These are phyloP conservation scores for Xerocomus nothofagi DNA, from an alignment of 1,284 basidiomycete genomes.

Conservation along the genomic window DNA sequence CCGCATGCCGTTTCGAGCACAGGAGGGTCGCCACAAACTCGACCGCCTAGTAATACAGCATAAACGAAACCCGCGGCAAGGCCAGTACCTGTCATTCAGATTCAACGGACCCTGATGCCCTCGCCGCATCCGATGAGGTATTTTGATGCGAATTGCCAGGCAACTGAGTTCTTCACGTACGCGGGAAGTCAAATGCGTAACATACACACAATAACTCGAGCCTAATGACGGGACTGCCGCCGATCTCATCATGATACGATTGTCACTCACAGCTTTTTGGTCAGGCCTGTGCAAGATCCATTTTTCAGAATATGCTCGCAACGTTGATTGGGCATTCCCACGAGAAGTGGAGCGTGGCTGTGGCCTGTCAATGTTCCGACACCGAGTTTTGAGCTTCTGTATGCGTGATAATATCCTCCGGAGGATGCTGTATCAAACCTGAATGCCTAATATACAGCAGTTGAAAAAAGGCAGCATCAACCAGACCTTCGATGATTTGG, in stretches of 20 bases:
- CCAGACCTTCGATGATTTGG: not conserved
- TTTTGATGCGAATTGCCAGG: constrained; percentile 30
- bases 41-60: no score
- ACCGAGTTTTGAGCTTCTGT: constrained; percentile 5
- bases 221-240: not conserved
- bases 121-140: constrained; percentile 6
- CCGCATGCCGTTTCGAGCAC: not conserved
- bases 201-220: not conserved
- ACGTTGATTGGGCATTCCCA: constrained; percentile 16
- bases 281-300: constrained; percentile 9
- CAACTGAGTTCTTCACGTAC: constrained; percentile 24
- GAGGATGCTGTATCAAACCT: constrained; percentile 6
- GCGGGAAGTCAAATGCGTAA: constrained; percentile 5
- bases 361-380: constrained; percentile 5
- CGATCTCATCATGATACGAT: constrained; percentile 12
- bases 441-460: not conserved
- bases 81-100: constrained; percentile 1
- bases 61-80: constrained; percentile 4
- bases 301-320: not conserved
- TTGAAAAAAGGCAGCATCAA: not conserved
- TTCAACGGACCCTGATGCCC: constrained; percentile 5
- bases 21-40: constrained; percentile 13
- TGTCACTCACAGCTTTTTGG: constrained; percentile 15
- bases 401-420: not conserved
- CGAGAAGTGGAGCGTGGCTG: constrained; percentile 21